Conservation (phyloP, 805 yeast species). For the Maudiozyma pseudohumilis region DNA sequence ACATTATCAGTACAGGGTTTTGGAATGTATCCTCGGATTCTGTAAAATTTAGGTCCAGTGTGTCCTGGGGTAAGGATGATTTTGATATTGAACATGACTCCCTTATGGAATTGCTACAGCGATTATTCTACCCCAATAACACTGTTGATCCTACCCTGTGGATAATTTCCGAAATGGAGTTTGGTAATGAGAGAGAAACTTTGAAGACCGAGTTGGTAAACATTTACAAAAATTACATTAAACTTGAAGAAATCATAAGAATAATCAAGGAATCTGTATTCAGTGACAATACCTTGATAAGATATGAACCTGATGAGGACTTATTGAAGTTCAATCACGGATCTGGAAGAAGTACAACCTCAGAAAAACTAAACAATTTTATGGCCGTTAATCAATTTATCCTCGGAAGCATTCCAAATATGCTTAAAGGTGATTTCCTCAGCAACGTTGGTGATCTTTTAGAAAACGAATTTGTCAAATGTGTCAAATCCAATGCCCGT, state of each 20-base stretch:
- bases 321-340: neutral
- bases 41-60: conserved; percentile 7
- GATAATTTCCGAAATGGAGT: conserved; percentile 19
- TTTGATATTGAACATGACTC: conserved; percentile 13
- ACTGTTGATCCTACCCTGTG: conserved; percentile 16
- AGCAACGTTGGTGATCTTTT: conserved; percentile 13
- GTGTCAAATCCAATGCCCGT: conserved; percentile 17
- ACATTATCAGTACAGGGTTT: conserved; percentile 13
- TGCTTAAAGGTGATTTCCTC: neutral
- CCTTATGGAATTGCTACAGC: conserved; percentile 12
- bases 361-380: conserved; percentile 7
- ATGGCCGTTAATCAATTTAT: conserved; percentile 7
- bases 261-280: conserved; percentile 15
- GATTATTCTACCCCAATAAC: conserved; percentile 12
- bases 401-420: neutral
- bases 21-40: conserved; percentile 15
- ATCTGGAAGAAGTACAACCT: neutral
- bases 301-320: neutral
- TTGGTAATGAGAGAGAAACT: conserved; percentile 16
- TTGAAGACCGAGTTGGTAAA: conserved; percentile 11
- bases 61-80: conserved; percentile 8
- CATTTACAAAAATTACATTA: conserved; percentile 12
- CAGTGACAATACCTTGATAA: conserved; percentile 1
- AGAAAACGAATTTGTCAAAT: conserved; percentile 18
- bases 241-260: conserved; percentile 7